Evolutionary conservation across 768 basidiomycete genomes (phyloP).

Genomic region (Galerina marginata): DNA sequence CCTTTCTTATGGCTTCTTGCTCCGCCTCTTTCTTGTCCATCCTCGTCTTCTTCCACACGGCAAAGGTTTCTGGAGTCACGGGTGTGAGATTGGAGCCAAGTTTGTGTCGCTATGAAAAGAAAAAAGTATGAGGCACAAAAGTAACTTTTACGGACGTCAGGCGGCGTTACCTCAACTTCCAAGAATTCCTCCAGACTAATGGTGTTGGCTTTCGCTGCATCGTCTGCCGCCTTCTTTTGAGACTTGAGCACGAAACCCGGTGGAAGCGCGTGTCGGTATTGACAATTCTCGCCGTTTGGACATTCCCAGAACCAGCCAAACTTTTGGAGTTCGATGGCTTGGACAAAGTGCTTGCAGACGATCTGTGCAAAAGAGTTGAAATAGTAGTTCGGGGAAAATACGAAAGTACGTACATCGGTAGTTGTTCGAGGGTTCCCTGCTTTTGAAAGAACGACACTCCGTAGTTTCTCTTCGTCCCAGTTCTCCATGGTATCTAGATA

Average conservation of each 20-base stretch:
- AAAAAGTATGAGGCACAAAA: conserved; percentile 4
- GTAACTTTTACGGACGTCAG: too few relatives aligned
- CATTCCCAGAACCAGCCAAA: conserved; percentile 98
- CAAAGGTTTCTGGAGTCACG: conserved; percentile 90
- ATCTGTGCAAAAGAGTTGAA: conserved; percentile 56
- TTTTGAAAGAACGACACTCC: conserved; percentile 85
- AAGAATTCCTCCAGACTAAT: conserved; percentile 97
- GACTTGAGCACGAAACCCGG: conserved; percentile 96
- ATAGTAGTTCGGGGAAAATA: neutral
- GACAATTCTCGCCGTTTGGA: conserved; percentile 87
- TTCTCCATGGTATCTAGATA: conserved; percentile 91
- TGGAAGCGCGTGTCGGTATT: conserved; percentile 94
- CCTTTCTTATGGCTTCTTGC: conserved; percentile 75
- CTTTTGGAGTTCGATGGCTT: conserved; percentile 93
- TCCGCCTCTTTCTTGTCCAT: conserved; percentile 96
- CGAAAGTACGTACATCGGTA: conserved; percentile 72
- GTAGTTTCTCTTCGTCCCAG: conserved; percentile 96
- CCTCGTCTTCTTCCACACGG: conserved; percentile 93
- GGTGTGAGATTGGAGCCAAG: conserved; percentile 89
- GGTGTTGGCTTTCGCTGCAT: conserved; percentile 84
- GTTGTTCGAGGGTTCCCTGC: conserved; percentile 90
- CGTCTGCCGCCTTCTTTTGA: conserved; percentile 89
- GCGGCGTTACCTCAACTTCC: conserved; percentile 83
- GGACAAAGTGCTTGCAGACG: conserved; percentile 96
- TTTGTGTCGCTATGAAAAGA: conserved; percentile 80